Percentiles rank a stretch among this genome's conserved stretches.
Evolutionary conservation across 805 yeast genomes (phyloP).

Genomic region (Pichia paraexigua): DNA sequence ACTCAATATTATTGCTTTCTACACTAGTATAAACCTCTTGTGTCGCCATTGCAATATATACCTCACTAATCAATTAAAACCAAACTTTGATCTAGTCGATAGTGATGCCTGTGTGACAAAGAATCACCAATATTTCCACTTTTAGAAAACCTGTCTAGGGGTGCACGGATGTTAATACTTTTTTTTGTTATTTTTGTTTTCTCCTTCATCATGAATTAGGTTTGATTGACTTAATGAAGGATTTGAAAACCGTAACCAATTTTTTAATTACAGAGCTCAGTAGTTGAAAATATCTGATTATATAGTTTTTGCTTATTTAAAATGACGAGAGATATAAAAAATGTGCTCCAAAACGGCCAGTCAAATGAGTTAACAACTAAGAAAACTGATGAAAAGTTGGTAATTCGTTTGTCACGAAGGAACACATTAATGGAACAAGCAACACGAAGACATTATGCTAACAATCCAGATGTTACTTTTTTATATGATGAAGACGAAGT

Average conservation of each 20-base stretch:
- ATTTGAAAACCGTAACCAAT: neutral
- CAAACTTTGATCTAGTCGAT: neutral
- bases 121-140: neutral
- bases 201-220: neutral
- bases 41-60: neutral
- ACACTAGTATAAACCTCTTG: neutral
- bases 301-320: neutral
- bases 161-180: neutral
- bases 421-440: constrained; percentile 22
- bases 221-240: neutral
- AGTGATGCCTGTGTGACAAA: neutral
- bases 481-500: constrained; percentile 10
- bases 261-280: neutral
- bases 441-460: constrained; percentile 15
- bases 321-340: neutral
- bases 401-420: constrained; percentile 12
- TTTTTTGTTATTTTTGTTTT: neutral
- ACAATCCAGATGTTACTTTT: constrained; percentile 13
- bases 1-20: neutral
- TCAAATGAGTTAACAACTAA: neutral
- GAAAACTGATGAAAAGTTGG: neutral
- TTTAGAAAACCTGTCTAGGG: neutral
- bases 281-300: neutral
- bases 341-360: neutral
- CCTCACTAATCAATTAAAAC: neutral